Evolutionary conservation across 116 monocot species (phyloP).

Genomic region (Posidonia oceanica): DNA sequence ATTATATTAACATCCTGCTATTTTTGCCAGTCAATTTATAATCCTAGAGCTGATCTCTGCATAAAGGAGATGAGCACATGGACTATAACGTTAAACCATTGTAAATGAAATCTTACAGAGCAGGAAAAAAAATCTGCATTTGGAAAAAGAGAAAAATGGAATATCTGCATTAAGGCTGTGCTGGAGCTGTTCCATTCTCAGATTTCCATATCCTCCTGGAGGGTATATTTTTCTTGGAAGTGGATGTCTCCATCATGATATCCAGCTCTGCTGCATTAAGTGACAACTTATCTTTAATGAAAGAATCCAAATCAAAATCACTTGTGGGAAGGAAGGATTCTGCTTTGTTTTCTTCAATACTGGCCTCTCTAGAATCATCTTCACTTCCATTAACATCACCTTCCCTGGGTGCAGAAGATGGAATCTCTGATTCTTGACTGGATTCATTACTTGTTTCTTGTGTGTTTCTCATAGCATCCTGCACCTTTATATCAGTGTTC

Average conservation of each 20-base stretch:
- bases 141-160: not conserved
- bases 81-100: no score
- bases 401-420: not conserved
- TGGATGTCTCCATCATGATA: slow-evolving; percentile 17
- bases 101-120: no score
- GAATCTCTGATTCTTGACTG: not conserved
- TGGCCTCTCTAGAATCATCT: not conserved
- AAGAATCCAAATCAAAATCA: slow-evolving; percentile 76
- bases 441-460: slow-evolving; percentile 7
- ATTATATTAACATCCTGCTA: no score
- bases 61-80: no score
- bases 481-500: slow-evolving; percentile 19
- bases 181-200: slow-evolving; percentile 11
- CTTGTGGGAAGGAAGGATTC: not conserved
- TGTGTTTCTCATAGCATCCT: slow-evolving; percentile 19
- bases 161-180: slow-evolving; percentile 10
- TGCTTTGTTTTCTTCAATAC: slow-evolving; percentile 5
- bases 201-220: slow-evolving; percentile 29
- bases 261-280: slow-evolving; percentile 56
- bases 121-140: no score
- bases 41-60: no score
- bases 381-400: not conserved
- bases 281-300: slow-evolving; percentile 49
- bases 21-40: no score
- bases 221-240: slow-evolving; percentile 14